These are phyloP conservation scores for Pezicula radicicola DNA, from an alignment of 2,329 filamentous ascomycete species.

Conservation along the genomic window DNA sequence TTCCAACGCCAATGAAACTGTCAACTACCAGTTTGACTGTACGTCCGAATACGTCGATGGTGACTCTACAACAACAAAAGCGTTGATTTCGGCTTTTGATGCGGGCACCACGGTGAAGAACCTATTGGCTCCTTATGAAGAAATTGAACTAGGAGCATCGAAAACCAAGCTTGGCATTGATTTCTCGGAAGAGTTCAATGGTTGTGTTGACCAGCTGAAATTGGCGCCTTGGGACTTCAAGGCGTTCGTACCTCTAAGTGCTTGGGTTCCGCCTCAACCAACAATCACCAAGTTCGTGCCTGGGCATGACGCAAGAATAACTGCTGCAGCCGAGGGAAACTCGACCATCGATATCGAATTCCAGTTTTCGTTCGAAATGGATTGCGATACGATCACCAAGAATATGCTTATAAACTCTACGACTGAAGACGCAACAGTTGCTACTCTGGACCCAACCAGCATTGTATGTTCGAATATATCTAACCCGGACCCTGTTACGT, in stretches of 20 bases:
- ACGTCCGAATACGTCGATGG: conserved; percentile 29
- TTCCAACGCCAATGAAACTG: conserved; percentile 44
- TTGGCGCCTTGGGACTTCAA: conserved; percentile 56
- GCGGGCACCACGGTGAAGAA: conserved; percentile 55
- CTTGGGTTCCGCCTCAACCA: conserved; percentile 48
- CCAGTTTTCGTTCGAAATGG: conserved; percentile 58
- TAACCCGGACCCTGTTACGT: conserved; percentile 30
- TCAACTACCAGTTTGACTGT: conserved; percentile 57
- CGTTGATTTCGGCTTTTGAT: conserved; percentile 54
- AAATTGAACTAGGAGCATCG: conserved; percentile 46
- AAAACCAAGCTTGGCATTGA: conserved; percentile 43
- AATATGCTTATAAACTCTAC: conserved; percentile 50
- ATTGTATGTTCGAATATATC: conserved; percentile 42
- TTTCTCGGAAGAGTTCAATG: conserved; percentile 44
- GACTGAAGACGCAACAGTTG: conserved; percentile 41
- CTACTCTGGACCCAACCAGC: conserved; percentile 39
- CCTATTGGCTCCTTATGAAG: conserved; percentile 59
- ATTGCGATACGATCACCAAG: conserved; percentile 51
- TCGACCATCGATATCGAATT: conserved; percentile 49
- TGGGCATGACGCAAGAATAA: conserved; percentile 57
- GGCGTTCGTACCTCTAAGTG: conserved; percentile 52
- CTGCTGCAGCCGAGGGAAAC: conserved; percentile 32
- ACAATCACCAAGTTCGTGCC: conserved; percentile 58
- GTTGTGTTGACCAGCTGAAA: conserved; percentile 46
- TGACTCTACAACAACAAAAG: conserved; percentile 12